phyloP scores from a whole-genome alignment of 345 rosid species.

The Lumnitzera littorea region DNA sequence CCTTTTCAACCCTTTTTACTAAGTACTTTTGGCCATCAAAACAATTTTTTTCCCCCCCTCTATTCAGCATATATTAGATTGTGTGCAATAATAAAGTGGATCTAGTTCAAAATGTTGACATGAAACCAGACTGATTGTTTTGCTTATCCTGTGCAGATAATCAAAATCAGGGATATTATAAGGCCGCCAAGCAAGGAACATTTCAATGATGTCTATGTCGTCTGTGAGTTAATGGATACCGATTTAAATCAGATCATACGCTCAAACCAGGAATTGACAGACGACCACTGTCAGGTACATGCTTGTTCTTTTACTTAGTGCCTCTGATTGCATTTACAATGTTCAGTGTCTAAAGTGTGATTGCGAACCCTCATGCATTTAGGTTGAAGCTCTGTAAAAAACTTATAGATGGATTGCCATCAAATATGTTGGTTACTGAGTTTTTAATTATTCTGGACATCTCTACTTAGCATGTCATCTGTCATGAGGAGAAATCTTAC shows the following conservation, averaged over 20 bases:
- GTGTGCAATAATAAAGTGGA: too few relatives aligned
- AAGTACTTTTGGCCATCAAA: too few relatives aligned
- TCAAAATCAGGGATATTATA: conserved; percentile 83
- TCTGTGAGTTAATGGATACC: conserved; percentile 85
- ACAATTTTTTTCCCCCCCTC: too few relatives aligned
- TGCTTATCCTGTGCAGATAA: conserved; percentile 29
- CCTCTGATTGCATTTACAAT: neutral
- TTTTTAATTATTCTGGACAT: too few relatives aligned
- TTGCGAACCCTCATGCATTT: too few relatives aligned
- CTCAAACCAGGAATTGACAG: conserved; percentile 67
- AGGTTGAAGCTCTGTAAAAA: too few relatives aligned
- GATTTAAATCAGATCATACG: conserved; percentile 85
- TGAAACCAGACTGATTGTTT: neutral
- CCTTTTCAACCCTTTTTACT: too few relatives aligned
- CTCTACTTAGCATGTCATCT: too few relatives aligned
- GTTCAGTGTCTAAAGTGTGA: conserved; percentile 3
- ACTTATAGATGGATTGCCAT: too few relatives aligned
- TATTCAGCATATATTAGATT: too few relatives aligned
- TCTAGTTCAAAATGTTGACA: neutral
- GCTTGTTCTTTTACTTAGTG: neutral
- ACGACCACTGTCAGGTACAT: conserved; percentile 85
- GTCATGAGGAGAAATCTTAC: too few relatives aligned
- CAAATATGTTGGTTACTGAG: too few relatives aligned
- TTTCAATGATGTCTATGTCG: conserved; percentile 87
- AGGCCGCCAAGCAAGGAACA: conserved; percentile 55